A percentile compares a stretch with the other conserved stretches of the same genome.
phyloP scores from a whole-genome alignment of 768 basidiomycete genomes.

The Pleurotus citrinopileatus region DNA sequence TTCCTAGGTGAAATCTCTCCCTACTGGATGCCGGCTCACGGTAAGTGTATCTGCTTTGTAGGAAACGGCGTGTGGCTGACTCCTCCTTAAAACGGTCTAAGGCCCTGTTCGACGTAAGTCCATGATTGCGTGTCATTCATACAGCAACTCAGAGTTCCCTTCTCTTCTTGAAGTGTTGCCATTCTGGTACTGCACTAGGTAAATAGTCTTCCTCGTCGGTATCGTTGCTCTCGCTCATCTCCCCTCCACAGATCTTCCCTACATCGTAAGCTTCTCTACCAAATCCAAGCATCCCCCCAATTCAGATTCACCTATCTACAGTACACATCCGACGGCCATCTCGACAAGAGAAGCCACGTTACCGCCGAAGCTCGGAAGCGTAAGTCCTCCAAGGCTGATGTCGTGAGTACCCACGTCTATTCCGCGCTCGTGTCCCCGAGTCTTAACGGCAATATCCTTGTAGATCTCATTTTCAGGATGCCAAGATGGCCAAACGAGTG shows the following conservation, averaged over 20 bases:
- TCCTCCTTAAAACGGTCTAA: constrained; percentile 17
- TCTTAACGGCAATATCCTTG: neutral
- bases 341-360: constrained; percentile 45
- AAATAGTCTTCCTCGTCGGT: constrained; percentile 10
- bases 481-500: constrained; percentile 69
- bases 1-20: constrained; percentile 43
- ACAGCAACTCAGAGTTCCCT: neutral
- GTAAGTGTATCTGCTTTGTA: constrained; percentile 31
- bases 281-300: neutral
- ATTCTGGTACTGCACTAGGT: constrained; percentile 55
- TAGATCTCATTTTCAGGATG: constrained; percentile 78
- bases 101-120: constrained; percentile 51
- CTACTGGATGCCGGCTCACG: constrained; percentile 48
- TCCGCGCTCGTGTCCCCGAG: too few species aligned
- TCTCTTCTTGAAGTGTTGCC: constrained; percentile 39
- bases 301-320: constrained; percentile 19
- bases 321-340: constrained; percentile 60
- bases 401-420: constrained; percentile 25
- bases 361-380: constrained; percentile 24
- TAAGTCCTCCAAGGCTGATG: constrained; percentile 72
- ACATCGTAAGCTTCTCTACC: constrained; percentile 47
- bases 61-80: neutral
- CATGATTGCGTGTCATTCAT: neutral
- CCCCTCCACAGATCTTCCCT: constrained; percentile 42
- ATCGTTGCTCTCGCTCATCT: neutral